Evolutionary conservation across 805 yeast genomes (phyloP), one percentile per base, ranked within the genome.

Genomic region (Limtongozyma cylindracea): DNA sequence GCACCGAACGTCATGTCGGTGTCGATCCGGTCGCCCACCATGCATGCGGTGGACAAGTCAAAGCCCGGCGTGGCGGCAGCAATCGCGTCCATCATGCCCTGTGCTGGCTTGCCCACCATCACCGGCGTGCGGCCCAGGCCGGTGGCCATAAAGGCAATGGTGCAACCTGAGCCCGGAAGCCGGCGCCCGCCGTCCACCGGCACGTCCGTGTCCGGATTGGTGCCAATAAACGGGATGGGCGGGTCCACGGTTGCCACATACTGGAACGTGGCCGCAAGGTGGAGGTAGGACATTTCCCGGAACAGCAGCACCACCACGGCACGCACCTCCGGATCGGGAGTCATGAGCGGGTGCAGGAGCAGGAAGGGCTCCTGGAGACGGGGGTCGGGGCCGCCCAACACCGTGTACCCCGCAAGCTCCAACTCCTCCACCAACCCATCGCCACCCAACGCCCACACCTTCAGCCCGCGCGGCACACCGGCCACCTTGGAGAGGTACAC

Each of bases 271-370:
- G 39, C 30, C 11, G 52, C 39, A 10, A 47, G 41, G 21, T 51
- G 28, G 43, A 42, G 38, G 28, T 49, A 49, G 24, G 45, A 46
- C 27, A 49, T 31, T 8, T 39, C 31, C 21, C 44, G 46, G 18
- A 54, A 47, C 6, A 49, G 42, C 1, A 54, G 54, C 9, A 47
- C 53, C 10, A 47, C 42, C 13, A 49, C 49, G 2, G 54, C 56
- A 24, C 38, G 32, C 4, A 47, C 53, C 4, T 45, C 52, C 4
- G 43, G 43, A 22, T 49, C 54, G 6, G 47, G 48, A 5, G 19
- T 23, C 24, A 47, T 30, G 10, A 45, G 24, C 6, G 34, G 36
- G 24, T 39, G 33, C 12, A 35, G 30, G 2, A 38, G 34, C 15
- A 34, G 32, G 29, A 41, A 47, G 3, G 33, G 37, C 1, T 16